phyloP scores from a whole-genome alignment of 352 stramenopile species.

The Thalassiosira sp. region DNA sequence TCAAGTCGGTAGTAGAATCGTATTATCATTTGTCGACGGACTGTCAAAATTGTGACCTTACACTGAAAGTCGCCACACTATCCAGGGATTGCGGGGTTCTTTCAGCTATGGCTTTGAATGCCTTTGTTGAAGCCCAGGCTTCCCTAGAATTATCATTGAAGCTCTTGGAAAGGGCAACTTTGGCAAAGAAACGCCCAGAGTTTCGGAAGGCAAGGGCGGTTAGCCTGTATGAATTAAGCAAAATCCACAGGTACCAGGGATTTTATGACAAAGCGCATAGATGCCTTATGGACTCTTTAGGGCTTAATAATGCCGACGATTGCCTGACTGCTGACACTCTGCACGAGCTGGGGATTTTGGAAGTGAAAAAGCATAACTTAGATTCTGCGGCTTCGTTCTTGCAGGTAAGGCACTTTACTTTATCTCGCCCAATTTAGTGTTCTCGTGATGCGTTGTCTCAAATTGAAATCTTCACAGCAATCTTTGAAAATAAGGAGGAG shows the following conservation, averaged over 20 bases:
- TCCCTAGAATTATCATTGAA: conserved; percentile 58
- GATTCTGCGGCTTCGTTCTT: conserved; percentile 51
- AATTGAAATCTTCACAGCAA: no score
- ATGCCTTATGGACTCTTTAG: conserved; percentile 43
- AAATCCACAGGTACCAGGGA: conserved; percentile 61
- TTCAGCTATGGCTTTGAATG: conserved; percentile 67
- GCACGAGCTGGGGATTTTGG: conserved; percentile 66
- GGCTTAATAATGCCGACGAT: conserved; percentile 18
- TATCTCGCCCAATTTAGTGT: no score
- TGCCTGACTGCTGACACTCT: conserved; percentile 49
- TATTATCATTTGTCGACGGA: no score
- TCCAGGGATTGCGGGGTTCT: conserved; percentile 62
- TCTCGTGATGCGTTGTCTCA: no score
- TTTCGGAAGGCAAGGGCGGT: conserved; percentile 37
- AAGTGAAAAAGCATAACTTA: conserved; percentile 73
- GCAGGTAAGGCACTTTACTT: no score
- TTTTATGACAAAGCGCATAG: conserved; percentile 53
- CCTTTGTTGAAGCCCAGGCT: conserved; percentile 60
- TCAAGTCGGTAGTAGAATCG: conserved; percentile 59
- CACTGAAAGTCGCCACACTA: conserved; percentile 37
- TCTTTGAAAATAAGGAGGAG: conserved; percentile 48
- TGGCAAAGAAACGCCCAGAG: conserved; percentile 12
- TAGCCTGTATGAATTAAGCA: conserved; percentile 54
- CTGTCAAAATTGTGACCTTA: no score
- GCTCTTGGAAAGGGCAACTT: conserved; percentile 40